These are phyloP conservation scores for Colletotrichum lini DNA, from an alignment of 2,329 filamentous ascomycete genomes.

Conservation along the genomic window DNA sequence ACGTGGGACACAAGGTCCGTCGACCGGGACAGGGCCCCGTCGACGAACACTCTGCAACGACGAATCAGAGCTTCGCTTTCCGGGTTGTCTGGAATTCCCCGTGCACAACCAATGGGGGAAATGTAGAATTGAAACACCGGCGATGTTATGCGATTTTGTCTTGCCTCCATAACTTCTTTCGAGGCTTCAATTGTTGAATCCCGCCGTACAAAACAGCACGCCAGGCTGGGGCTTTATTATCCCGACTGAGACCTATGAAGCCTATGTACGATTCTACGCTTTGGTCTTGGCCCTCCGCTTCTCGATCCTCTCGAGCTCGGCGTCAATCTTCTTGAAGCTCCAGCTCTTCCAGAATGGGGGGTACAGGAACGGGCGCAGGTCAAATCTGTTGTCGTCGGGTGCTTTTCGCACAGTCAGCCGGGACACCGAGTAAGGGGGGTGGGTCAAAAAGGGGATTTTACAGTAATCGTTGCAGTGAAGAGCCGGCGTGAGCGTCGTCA, in stretches of 20 bases:
- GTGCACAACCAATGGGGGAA: neutral
- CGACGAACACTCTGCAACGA: neutral
- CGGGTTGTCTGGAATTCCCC: too few species aligned
- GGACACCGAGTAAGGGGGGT: neutral
- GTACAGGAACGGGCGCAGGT: constrained; percentile 48
- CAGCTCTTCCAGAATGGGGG: constrained; percentile 52
- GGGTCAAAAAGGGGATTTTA: neutral
- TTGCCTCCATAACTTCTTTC: neutral
- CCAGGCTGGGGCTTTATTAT: too few species aligned
- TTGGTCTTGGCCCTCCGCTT: constrained; percentile 41
- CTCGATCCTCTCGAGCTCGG: constrained; percentile 52
- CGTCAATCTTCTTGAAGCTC: constrained; percentile 58
- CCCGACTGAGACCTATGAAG: too few species aligned
- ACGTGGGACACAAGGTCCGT: neutral
- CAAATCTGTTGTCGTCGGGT: constrained; percentile 50
- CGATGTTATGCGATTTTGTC: neutral
- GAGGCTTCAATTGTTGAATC: neutral
- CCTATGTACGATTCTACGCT: constrained; percentile 1
- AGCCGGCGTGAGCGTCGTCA: constrained; percentile 41
- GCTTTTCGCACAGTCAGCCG: constrained; percentile 31
- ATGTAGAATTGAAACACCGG: neutral
- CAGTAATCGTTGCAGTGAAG: constrained; percentile 43
- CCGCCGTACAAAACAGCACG: too few species aligned
- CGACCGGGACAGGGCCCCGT: neutral
- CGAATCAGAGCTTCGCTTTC: too few species aligned